Evolutionary conservation across 768 basidiomycete genomes (phyloP).

Genomic region (Suillus brevipes): DNA sequence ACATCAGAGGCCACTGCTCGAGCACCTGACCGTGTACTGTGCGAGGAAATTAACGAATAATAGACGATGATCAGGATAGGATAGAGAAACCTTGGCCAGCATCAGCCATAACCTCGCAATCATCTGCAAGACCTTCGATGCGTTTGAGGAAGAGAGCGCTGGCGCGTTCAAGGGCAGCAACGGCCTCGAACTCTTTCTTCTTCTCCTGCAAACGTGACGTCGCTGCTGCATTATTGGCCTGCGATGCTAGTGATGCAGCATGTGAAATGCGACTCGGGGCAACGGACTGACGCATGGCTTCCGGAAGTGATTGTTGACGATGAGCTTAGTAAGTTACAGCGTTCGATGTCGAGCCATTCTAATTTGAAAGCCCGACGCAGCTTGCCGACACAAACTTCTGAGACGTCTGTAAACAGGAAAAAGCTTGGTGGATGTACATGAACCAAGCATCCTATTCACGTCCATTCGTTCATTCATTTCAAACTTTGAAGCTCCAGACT

Average conservation of each 20-base stretch:
- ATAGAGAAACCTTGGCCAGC: constrained; percentile 60
- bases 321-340: background rate
- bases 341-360: background rate
- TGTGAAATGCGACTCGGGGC: constrained; percentile 53
- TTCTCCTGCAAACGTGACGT: constrained; percentile 65
- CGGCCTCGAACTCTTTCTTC: constrained; percentile 80
- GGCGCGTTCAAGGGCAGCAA: constrained; percentile 58
- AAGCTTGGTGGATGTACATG: background rate
- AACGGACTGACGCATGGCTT: constrained; percentile 49
- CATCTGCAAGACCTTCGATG: constrained; percentile 66
- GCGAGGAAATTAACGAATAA: background rate
- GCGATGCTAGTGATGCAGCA: constrained; percentile 32
- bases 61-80: constrained; percentile 1
- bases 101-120: constrained; percentile 76
- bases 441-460: background rate
- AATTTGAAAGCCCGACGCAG: background rate
- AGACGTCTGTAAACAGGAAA: background rate
- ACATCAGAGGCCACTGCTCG: constrained; percentile 1
- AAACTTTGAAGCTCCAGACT: background rate
- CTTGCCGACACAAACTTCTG: background rate
- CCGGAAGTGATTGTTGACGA: background rate
- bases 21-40: constrained; percentile 1
- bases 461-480: background rate
- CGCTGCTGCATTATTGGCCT: constrained; percentile 40
- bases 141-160: constrained; percentile 59